Evolutionary conservation across 78 protist genomes (phyloP).

Genomic region (Polysphondylium violaceum): DNA sequence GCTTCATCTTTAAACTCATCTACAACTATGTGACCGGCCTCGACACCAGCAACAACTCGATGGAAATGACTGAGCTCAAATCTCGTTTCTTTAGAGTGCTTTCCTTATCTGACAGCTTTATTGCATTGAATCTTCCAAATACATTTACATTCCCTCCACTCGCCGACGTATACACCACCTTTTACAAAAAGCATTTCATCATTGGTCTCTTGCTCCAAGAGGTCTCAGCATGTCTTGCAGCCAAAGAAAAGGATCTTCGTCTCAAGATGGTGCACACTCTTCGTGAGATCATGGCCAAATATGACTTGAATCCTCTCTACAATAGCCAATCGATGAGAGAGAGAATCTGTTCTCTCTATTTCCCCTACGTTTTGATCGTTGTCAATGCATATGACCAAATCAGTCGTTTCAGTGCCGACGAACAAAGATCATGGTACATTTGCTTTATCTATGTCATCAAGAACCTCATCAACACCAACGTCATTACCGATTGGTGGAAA

Average conservation of each 20-base stretch:
- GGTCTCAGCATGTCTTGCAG: conserved; percentile 7
- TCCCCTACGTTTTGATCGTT: conserved; percentile 49
- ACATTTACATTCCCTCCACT: conserved; percentile 6
- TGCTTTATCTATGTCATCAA: conserved; percentile 73
- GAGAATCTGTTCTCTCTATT: conserved; percentile 62
- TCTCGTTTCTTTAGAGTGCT: conserved; percentile 48
- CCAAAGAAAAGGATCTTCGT: conserved; percentile 40
- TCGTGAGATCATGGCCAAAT: conserved; percentile 31
- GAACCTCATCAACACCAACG: conserved; percentile 48
- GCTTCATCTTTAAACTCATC: conserved; percentile 48
- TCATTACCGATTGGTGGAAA: conserved; percentile 81
- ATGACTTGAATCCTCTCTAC: conserved; percentile 8
- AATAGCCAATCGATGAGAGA: conserved; percentile 57
- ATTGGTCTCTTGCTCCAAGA: conserved; percentile 75
- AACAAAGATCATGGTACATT: conserved; percentile 33
- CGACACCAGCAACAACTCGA: conserved; percentile 9
- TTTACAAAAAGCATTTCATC: conserved; percentile 50
- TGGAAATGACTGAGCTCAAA: conserved; percentile 54
- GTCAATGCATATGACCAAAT: conserved; percentile 36
- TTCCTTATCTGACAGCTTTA: conserved; percentile 35
- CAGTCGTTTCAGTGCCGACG: background rate
- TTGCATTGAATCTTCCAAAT: conserved; percentile 62
- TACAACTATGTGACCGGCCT: conserved; percentile 28
- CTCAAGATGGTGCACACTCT: conserved; percentile 23
- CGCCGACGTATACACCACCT: background rate